Conservation (phyloP, 1,284 basidiomycete genomes). For the Taiwanofungus camphoratus region DNA sequence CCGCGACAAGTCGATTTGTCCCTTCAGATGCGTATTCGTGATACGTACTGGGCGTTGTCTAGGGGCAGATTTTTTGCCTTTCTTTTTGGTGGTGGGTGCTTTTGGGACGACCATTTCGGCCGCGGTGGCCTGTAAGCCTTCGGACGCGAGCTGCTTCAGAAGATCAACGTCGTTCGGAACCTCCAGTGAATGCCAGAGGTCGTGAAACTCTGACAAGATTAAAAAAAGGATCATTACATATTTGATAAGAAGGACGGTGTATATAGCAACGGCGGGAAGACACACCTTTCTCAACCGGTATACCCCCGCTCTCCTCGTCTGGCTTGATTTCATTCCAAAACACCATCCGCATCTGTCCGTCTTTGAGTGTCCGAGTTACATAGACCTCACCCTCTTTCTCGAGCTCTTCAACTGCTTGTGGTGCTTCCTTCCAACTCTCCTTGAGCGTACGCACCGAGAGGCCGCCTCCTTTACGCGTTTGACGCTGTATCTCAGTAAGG, state of each 20-base stretch:
- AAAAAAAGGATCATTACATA: slow-evolving; percentile 4
- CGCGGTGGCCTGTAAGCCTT: slow-evolving; percentile 73
- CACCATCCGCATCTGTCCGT: slow-evolving; percentile 81
- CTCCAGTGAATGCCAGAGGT: slow-evolving; percentile 80
- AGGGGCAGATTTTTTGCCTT: slow-evolving; percentile 72
- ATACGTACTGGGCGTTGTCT: slow-evolving; percentile 75
- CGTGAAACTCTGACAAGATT: slow-evolving; percentile 66
- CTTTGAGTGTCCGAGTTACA: slow-evolving; percentile 78
- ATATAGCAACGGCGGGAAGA: background rate
- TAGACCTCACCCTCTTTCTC: slow-evolving; percentile 85
- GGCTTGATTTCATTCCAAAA: slow-evolving; percentile 89
- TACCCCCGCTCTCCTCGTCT: slow-evolving; percentile 61
- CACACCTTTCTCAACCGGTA: slow-evolving; percentile 76
- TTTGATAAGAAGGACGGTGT: background rate
- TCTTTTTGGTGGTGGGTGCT: slow-evolving; percentile 61
- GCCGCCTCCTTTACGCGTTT: slow-evolving; percentile 74
- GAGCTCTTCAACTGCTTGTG: slow-evolving; percentile 75
- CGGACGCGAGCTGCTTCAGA: slow-evolving; percentile 67
- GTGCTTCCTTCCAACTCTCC: slow-evolving; percentile 87
- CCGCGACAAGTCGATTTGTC: slow-evolving; percentile 76
- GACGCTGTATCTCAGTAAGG: slow-evolving; percentile 75
- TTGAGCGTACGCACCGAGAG: slow-evolving; percentile 81
- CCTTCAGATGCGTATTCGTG: slow-evolving; percentile 84
- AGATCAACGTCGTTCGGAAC: slow-evolving; percentile 84
- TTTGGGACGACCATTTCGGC: slow-evolving; percentile 51